These are phyloP conservation scores for Malus orientalis DNA, from an alignment of 306 rosid species.

Conservation along the genomic window DNA sequence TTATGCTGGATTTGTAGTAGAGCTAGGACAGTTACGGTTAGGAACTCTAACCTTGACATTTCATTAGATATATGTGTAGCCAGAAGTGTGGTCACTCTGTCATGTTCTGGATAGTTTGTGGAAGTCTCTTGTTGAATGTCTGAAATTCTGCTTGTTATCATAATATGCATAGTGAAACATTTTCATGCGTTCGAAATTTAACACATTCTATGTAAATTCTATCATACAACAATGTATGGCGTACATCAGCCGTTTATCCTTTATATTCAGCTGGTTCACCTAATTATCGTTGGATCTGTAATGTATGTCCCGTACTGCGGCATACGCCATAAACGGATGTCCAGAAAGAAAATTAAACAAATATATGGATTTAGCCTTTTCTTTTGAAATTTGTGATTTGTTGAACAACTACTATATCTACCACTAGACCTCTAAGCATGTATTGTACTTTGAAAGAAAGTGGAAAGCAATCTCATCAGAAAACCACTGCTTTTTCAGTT, in stretches of 20 bases:
- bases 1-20: conserved; percentile 20
- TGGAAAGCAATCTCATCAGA: neutral
- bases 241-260: neutral
- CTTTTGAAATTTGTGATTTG: neutral
- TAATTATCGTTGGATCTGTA: too few species aligned
- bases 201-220: too few species aligned
- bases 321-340: too few species aligned
- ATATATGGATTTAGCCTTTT: neutral
- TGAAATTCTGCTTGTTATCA: neutral
- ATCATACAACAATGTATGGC: neutral
- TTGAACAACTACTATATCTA: neutral
- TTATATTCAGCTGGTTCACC: too few species aligned
- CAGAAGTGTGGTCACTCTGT: conserved; percentile 7
- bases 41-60: conserved; percentile 27
- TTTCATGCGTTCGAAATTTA: neutral
- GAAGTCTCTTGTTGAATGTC: conserved; percentile 19
- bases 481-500: neutral
- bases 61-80: conserved; percentile 17
- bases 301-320: neutral
- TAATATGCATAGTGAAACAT: neutral
- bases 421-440: neutral
- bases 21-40: neutral
- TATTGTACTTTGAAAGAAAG: neutral
- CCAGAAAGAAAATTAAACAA: too few species aligned
- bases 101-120: neutral